phyloP scores from a whole-genome alignment of 371 early-diverging fungal species.

The Mucor saturninus region DNA sequence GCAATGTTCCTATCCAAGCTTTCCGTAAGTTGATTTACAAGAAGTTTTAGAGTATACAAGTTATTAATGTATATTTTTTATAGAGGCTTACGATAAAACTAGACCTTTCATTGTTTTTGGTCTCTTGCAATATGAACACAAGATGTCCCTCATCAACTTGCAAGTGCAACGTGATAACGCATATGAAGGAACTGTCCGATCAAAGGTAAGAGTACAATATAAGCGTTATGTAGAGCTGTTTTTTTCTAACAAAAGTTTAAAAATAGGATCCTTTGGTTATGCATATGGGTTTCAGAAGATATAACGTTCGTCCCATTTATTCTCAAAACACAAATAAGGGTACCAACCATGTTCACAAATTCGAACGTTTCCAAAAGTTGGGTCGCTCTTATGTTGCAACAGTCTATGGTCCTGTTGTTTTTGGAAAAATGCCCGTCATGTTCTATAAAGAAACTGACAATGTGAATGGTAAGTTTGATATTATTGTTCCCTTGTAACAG shows the following conservation, averaged over 20 bases:
- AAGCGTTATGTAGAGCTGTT: not conserved
- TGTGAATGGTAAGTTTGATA: slow-evolving; percentile 49
- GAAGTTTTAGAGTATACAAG: not conserved
- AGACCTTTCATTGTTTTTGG: slow-evolving; percentile 82
- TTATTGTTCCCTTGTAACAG: not conserved
- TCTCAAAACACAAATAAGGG: slow-evolving; percentile 85
- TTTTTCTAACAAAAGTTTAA: not conserved
- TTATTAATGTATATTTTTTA: not conserved
- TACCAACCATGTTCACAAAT: slow-evolving; percentile 93
- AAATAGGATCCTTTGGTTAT: slow-evolving; percentile 80
- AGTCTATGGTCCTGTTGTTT: slow-evolving; percentile 88
- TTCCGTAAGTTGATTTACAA: slow-evolving; percentile 44
- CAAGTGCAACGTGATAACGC: slow-evolving; percentile 73
- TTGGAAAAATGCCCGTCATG: slow-evolving; percentile 80
- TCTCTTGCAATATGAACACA: slow-evolving; percentile 92
- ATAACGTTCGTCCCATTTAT: slow-evolving; percentile 81
- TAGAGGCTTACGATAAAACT: slow-evolving; percentile 55
- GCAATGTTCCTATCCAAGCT: slow-evolving; percentile 70
- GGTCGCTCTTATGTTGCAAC: slow-evolving; percentile 79
- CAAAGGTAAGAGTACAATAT: slow-evolving; percentile 43
- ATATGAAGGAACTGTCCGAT: slow-evolving; percentile 73
- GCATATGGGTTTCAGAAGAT: slow-evolving; percentile 89
- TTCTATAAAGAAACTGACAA: slow-evolving; percentile 72
- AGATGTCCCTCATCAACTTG: slow-evolving; percentile 87
- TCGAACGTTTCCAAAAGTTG: slow-evolving; percentile 85